phyloP scores from a whole-genome alignment of 495 filamentous ascomycete species.

The Hyaloscypha hepaticicola region DNA sequence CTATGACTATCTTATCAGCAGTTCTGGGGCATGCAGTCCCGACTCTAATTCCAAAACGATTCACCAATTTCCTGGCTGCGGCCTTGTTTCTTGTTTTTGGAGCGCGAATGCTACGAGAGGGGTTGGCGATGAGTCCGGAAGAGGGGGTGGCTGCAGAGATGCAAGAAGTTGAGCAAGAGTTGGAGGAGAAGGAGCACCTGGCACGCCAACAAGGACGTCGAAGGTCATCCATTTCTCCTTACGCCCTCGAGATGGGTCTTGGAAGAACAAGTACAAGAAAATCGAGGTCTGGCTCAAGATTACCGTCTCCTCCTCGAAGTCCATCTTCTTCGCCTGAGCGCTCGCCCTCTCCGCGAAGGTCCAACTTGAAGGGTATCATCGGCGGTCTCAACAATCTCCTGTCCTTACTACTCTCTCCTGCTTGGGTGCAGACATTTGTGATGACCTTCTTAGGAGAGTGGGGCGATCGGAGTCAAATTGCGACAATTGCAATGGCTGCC shows the following conservation, averaged over 20 bases:
- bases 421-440: conserved; percentile 98
- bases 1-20: conserved; percentile 96
- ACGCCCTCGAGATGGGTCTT: conserved; percentile 64
- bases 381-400: conserved; percentile 80
- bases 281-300: conserved; percentile 57
- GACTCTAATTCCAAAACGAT: conserved; percentile 80
- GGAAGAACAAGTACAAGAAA: conserved; percentile 43
- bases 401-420: conserved; percentile 84
- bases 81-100: conserved; percentile 88
- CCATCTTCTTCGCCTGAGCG: conserved; percentile 57
- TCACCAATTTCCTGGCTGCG: conserved; percentile 84
- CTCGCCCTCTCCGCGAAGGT: conserved; percentile 41
- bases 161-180: conserved; percentile 92
- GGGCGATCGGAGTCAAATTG: conserved; percentile 97
- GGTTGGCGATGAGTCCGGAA: conserved; percentile 79
- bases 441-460: conserved; percentile 99
- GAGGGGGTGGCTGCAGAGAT: conserved; percentile 93
- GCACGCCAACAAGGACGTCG: conserved; percentile 55
- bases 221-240: conserved; percentile 58
- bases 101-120: conserved; percentile 80
- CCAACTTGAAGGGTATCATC: conserved; percentile 37
- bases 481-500: conserved; percentile 98
- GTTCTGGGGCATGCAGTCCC: conserved; percentile 94
- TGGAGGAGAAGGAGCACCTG: conserved; percentile 87
- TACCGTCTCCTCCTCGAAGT: conserved; percentile 58